Evolutionary conservation across 306 rosid species (phyloP).

Genomic region (Dalbergia cultrata): DNA sequence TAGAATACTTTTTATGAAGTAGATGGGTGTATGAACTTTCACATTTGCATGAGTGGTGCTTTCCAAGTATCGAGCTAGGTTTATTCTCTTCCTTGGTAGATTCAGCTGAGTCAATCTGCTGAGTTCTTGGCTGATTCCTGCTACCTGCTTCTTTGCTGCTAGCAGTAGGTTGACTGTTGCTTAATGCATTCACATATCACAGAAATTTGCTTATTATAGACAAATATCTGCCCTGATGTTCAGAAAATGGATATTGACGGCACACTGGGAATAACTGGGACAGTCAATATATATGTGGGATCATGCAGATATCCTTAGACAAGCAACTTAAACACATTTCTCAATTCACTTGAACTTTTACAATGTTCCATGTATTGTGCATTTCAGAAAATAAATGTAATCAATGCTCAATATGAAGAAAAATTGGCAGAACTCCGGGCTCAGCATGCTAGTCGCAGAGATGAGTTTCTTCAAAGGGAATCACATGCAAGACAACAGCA

Average conservation of each 20-base stretch:
- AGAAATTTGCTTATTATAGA: neutral
- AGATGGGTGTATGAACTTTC: neutral
- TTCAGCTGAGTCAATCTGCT: neutral
- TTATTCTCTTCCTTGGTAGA: neutral
- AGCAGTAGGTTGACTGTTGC: neutral
- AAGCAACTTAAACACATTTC: conserved; percentile 15
- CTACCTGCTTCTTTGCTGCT: neutral
- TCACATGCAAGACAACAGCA: conserved; percentile 76
- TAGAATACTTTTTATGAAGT: neutral
- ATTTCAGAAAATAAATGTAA: conserved; percentile 76
- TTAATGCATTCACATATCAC: neutral
- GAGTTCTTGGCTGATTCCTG: neutral
- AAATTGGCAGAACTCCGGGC: conserved; percentile 76
- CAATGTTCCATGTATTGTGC: conserved; percentile 6
- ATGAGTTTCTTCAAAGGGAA: conserved; percentile 75
- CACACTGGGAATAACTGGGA: neutral
- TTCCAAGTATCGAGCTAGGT: neutral
- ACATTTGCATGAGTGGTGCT: neutral
- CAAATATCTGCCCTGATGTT: neutral
- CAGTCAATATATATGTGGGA: conserved; percentile 20
- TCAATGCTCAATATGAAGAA: conserved; percentile 86
- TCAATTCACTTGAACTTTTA: conserved; percentile 19
- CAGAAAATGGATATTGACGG: conserved; percentile 24
- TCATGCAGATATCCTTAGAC: neutral
- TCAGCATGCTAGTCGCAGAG: conserved; percentile 72